Evolutionary conservation across 805 yeast genomes (phyloP).

Genomic region (Candida takata): DNA sequence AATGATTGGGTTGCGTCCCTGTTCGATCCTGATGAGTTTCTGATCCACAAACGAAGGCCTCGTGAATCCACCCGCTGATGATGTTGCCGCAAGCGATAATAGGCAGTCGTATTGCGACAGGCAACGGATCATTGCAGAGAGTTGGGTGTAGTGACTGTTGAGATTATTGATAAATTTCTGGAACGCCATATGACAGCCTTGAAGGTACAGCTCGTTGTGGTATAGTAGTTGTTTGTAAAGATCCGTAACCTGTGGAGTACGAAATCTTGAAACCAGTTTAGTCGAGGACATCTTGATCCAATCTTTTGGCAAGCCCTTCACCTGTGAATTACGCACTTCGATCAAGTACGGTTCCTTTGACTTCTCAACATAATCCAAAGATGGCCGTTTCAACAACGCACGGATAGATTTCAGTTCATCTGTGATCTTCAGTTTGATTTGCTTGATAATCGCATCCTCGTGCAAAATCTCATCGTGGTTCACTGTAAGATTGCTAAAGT

Average conservation of each 20-base stretch:
- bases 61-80: constrained; percentile 54
- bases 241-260: constrained; percentile 51
- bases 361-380: constrained; percentile 46
- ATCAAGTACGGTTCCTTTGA: constrained; percentile 66
- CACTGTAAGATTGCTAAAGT: constrained; percentile 26
- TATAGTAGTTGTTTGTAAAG: constrained; percentile 52
- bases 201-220: constrained; percentile 42
- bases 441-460: constrained; percentile 34
- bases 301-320: constrained; percentile 51
- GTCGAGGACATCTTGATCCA: constrained; percentile 78
- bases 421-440: constrained; percentile 42
- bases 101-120: constrained; percentile 68
- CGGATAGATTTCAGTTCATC: constrained; percentile 46
- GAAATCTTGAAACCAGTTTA: constrained; percentile 59
- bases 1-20: constrained; percentile 85
- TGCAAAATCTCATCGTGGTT: constrained; percentile 33
- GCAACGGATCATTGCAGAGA: constrained; percentile 43
- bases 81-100: constrained; percentile 61
- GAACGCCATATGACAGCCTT: constrained; percentile 31
- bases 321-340: constrained; percentile 57
- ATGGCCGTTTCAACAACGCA: constrained; percentile 44
- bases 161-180: constrained; percentile 40
- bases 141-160: constrained; percentile 34
- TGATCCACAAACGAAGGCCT: constrained; percentile 57
- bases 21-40: constrained; percentile 40